These are phyloP conservation scores for Diplosphaera chodatii DNA, from an alignment of 139 green algal genomes.

Conservation along the genomic window DNA sequence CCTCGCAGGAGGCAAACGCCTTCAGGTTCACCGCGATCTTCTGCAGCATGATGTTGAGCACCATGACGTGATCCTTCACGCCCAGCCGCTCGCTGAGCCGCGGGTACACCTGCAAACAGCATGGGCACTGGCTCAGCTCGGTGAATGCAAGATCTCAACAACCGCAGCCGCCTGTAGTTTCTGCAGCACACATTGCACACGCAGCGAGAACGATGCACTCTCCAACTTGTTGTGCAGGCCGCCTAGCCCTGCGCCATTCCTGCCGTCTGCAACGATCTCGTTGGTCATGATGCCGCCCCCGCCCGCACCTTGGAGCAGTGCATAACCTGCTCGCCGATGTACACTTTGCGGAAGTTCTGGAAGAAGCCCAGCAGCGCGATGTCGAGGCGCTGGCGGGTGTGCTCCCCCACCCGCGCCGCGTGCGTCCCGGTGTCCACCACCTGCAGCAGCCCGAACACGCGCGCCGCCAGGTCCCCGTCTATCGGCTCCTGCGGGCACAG, in stretches of 20 bases:
- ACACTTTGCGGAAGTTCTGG: conserved; percentile 93
- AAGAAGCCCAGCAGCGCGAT: conserved; percentile 88
- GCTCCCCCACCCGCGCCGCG: conserved; percentile 48
- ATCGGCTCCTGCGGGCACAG: conserved; percentile 69
- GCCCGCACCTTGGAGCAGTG: conserved; percentile 81
- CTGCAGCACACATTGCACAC: too few relatives aligned
- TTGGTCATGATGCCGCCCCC: too few relatives aligned
- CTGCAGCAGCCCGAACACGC: conserved; percentile 78
- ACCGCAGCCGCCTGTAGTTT: too few relatives aligned
- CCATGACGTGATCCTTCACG: conserved; percentile 76
- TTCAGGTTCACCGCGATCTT: conserved; percentile 91
- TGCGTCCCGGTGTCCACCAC: conserved; percentile 59
- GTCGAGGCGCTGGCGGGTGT: conserved; percentile 84
- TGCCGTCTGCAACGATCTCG: too few relatives aligned
- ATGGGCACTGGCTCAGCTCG: neutral
- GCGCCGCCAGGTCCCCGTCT: conserved; percentile 85
- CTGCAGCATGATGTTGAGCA: conserved; percentile 82
- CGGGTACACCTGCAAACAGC: conserved; percentile 62
- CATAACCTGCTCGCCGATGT: conserved; percentile 95
- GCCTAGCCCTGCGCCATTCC: too few relatives aligned
- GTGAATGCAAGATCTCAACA: neutral
- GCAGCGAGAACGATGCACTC: too few relatives aligned
- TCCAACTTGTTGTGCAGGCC: too few relatives aligned
- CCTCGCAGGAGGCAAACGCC: conserved; percentile 68
- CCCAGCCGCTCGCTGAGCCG: conserved; percentile 72